Conservation (phyloP, 1,284 basidiomycete genomes). For the Cryptococcus neoformans region DNA sequence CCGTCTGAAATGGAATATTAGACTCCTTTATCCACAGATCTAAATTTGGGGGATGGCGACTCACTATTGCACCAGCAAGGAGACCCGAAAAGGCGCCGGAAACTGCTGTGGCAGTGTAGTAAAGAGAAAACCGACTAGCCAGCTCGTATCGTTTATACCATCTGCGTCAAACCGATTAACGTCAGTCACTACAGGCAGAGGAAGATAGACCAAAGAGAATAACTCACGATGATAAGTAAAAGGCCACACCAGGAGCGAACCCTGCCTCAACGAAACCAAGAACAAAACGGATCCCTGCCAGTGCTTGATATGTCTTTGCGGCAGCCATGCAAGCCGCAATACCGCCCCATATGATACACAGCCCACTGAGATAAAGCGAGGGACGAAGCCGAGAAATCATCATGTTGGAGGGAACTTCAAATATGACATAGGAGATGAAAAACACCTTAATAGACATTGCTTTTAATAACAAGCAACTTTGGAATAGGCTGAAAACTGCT, state of each 20-base stretch:
- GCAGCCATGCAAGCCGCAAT: slow-evolving; percentile 42
- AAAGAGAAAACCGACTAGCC: slow-evolving; percentile 39
- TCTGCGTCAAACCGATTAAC: neutral
- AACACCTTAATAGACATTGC: neutral
- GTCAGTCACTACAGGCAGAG: too few relatives aligned
- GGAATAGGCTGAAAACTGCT: slow-evolving; percentile 21
- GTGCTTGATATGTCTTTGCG: slow-evolving; percentile 27
- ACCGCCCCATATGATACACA: slow-evolving; percentile 42
- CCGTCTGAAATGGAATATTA: slow-evolving; percentile 13
- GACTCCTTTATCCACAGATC: neutral
- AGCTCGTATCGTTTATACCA: slow-evolving; percentile 44
- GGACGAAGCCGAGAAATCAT: slow-evolving; percentile 34
- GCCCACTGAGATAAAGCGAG: slow-evolving; percentile 34
- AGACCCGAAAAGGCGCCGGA: slow-evolving; percentile 50
- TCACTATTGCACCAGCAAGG: slow-evolving; percentile 45
- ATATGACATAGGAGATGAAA: slow-evolving; percentile 36
- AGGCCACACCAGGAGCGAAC: slow-evolving; percentile 41
- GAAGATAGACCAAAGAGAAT: too few relatives aligned
- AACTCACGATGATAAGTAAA: slow-evolving; percentile 21
- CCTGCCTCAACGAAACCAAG: slow-evolving; percentile 44
- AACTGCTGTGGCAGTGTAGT: slow-evolving; percentile 49
- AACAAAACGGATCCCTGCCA: slow-evolving; percentile 38
- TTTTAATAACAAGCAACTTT: slow-evolving; percentile 3
- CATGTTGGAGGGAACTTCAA: slow-evolving; percentile 39
- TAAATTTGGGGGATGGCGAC: neutral